These are phyloP conservation scores for Coniochaeta hoffmannii DNA, from an alignment of 2,329 filamentous ascomycete genomes.

Conservation along the genomic window DNA sequence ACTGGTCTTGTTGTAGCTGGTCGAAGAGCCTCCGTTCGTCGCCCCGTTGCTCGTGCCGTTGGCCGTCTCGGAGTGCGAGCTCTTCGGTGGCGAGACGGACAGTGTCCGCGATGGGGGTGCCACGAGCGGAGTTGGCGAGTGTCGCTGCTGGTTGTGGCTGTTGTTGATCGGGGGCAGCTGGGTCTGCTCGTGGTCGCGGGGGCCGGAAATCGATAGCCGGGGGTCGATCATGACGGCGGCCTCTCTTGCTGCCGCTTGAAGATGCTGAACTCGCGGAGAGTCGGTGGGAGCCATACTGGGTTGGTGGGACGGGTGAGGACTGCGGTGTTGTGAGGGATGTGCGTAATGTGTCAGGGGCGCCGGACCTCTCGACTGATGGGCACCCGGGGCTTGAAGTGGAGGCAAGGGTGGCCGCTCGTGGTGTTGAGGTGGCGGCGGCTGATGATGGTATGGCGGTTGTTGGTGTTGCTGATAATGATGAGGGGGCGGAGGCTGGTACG, in stretches of 20 bases:
- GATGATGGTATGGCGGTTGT: conserved; percentile 14
- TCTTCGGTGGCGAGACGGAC: conserved; percentile 41
- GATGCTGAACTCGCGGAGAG: conserved; percentile 36
- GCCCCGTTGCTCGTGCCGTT: conserved; percentile 7
- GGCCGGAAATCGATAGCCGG: not conserved
- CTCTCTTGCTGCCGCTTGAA: conserved; percentile 34
- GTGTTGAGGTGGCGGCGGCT: conserved; percentile 17
- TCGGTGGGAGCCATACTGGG: conserved; percentile 7
- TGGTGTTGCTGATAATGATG: conserved; percentile 14
- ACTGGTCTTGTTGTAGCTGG: conserved; percentile 31
- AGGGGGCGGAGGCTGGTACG: conserved; percentile 2
- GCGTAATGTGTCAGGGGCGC: conserved; percentile 16
- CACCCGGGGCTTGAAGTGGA: conserved; percentile 15
- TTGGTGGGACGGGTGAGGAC: not conserved
- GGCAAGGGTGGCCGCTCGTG: conserved; percentile 30
- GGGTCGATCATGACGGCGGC: conserved; percentile 27
- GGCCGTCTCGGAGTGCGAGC: conserved; percentile 26
- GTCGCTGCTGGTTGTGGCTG: conserved; percentile 1
- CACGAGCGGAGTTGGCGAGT: conserved; percentile 15
- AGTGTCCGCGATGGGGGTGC: conserved; percentile 34
- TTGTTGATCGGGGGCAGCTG: not conserved
- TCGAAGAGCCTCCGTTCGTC: conserved; percentile 9
- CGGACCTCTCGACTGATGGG: conserved; percentile 12
- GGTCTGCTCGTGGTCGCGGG: not conserved
- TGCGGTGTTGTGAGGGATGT: conserved; percentile 11